Evolutionary conservation across 768 basidiomycete species (phyloP), one percentile per base, ranked within the genome.

Genomic region (Panaeolus cyanescens): DNA sequence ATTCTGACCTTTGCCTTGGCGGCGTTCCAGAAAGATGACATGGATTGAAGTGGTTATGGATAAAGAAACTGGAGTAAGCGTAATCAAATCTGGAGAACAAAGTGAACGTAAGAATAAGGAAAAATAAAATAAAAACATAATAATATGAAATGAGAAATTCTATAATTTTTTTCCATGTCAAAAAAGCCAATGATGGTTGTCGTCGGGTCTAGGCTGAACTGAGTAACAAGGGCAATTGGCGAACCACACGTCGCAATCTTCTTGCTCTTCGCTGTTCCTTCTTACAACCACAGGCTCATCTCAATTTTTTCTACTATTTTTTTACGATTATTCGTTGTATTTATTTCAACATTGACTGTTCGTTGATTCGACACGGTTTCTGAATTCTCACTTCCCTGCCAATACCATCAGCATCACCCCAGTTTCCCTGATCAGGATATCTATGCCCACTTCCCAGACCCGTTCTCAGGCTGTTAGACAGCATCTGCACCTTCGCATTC

Each of bases 401-500:
- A 20, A 28, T 28, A 28, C 8, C 45, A 50, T 50, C 45, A 50
- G 22, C 19, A 42, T 20, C 39, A 50, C 25, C 45, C 25, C 45
- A 50, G 45, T 22, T 50, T 50, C 45, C 45, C 45, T 25, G 45
- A 61, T 61, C 59, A 54, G 36, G 59, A 20, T 60, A 36, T 59
- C 39, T 55, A 79, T 78, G 53, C 73, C 77, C 58, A 54, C 75
- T 32, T 71, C 78, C 31, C 74, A 71, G 57, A 65, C 63, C 54
- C 68, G 59, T 59, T 72, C 72, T 12, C 68, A 73, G 15, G 67
- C 68, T 42, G 67, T 73, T 59, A 77, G 79, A 55, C 79, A 79
- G 64, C 71, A 74, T 34, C 75, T 81, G 31, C 77, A 79, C 60
- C 71, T 81, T 56, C 73, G 72, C 64, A 78, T 77, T 45, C 72